Percentiles rank a stretch among this genome's conserved stretches.
Conservation (phyloP, 306 rosid genomes). For the Castanopsis chinensis region DNA sequence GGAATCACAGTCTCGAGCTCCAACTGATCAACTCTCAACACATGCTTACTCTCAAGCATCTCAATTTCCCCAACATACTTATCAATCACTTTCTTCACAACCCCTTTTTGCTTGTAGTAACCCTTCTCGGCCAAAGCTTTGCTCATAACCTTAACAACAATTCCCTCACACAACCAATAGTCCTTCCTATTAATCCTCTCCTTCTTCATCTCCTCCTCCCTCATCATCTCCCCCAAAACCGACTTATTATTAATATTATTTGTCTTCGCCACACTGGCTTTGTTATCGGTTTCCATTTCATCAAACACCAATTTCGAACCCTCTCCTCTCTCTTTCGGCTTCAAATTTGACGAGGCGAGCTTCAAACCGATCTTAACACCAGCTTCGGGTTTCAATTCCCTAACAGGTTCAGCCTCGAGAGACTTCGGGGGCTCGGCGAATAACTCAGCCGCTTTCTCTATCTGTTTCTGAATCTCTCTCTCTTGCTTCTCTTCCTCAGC, state of each 20-base stretch:
- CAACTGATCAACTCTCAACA: slow-evolving; percentile 81
- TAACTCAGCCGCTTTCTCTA: slow-evolving; percentile 65
- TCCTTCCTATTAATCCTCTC: slow-evolving; percentile 83
- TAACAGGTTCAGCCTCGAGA: slow-evolving; percentile 29
- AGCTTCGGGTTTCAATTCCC: slow-evolving; percentile 57
- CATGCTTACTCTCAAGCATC: slow-evolving; percentile 79
- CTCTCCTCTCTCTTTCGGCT: slow-evolving; percentile 45
- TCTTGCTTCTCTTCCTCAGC: slow-evolving; percentile 90
- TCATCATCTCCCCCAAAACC: slow-evolving; percentile 72
- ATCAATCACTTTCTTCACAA: slow-evolving; percentile 73
- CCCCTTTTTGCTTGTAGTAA: slow-evolving; percentile 84
- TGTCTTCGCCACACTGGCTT: slow-evolving; percentile 2
- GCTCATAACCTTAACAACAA: slow-evolving; percentile 86
- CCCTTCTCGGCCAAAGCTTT: slow-evolving; percentile 83
- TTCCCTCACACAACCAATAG: slow-evolving; percentile 78
- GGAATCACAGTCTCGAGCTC: slow-evolving; percentile 96
- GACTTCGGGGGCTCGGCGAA: slow-evolving; percentile 37
- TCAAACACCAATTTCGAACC: slow-evolving; percentile 49
- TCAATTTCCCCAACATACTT: slow-evolving; percentile 88
- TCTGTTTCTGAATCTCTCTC: slow-evolving; percentile 77
- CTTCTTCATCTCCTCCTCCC: slow-evolving; percentile 82
- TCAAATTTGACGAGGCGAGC: slow-evolving; percentile 47
- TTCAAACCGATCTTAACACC: slow-evolving; percentile 76
- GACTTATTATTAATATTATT: slow-evolving; percentile 46
- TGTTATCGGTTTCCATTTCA: slow-evolving; percentile 52